These are phyloP conservation scores for Echinosophora koreensis DNA, from an alignment of 306 rosid genomes.

Conservation along the genomic window DNA sequence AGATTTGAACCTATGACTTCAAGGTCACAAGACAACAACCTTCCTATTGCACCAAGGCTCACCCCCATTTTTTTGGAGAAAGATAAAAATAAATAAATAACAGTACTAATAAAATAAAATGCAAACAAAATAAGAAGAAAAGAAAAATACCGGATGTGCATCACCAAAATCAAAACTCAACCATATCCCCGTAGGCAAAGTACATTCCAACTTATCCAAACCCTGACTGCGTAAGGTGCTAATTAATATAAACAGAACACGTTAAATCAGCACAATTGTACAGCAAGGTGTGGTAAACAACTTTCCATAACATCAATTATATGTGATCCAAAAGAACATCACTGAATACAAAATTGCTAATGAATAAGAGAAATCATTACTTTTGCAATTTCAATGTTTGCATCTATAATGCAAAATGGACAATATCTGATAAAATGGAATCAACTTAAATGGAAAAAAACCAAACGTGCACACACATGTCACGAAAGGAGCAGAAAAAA, in stretches of 20 bases:
- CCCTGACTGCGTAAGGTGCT: slow-evolving; percentile 69
- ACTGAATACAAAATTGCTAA: slow-evolving; percentile 5
- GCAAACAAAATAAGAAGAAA: slow-evolving; percentile 11
- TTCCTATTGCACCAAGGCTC: too few relatives aligned
- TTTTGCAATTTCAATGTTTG: slow-evolving; percentile 26
- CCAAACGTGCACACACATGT: not conserved
- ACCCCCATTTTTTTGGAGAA: not conserved
- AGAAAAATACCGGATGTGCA: slow-evolving; percentile 71
- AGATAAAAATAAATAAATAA: not conserved
- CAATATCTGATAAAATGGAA: not conserved
- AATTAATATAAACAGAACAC: slow-evolving; percentile 48
- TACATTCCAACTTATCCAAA: slow-evolving; percentile 55
- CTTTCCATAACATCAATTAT: slow-evolving; percentile 24
- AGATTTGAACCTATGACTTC: too few relatives aligned
- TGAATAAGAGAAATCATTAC: not conserved
- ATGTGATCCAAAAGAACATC: slow-evolving; percentile 7
- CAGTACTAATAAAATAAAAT: slow-evolving; percentile 10
- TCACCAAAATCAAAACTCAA: slow-evolving; percentile 80
- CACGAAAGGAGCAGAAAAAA: slow-evolving; percentile 15
- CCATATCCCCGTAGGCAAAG: slow-evolving; percentile 89
- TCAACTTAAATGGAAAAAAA: slow-evolving; percentile 9
- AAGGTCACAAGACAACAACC: too few relatives aligned
- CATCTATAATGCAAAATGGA: slow-evolving; percentile 34
- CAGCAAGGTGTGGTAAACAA: slow-evolving; percentile 5
- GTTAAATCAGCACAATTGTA: slow-evolving; percentile 48